Conservation (phyloP, 1,284 basidiomycete genomes). For the Cryptococcus sp. region DNA sequence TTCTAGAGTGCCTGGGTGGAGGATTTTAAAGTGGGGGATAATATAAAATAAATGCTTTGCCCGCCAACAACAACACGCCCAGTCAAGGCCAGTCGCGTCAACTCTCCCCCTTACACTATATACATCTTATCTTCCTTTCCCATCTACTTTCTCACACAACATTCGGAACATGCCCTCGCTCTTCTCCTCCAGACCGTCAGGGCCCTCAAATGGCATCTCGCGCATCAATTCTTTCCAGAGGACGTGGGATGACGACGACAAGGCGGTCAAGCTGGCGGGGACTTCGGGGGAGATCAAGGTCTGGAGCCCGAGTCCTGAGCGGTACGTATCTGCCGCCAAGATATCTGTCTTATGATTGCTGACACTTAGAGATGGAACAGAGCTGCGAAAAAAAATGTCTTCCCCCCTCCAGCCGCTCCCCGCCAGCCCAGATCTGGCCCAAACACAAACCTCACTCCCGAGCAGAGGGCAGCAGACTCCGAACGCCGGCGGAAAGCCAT, state of each 20-base stretch:
- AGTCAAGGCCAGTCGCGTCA: conserved; percentile 24
- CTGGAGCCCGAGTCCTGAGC: conserved; percentile 24
- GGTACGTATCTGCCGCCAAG: conserved; percentile 7
- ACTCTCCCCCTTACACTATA: neutral
- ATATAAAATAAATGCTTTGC: neutral
- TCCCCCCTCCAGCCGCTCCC: too few species aligned
- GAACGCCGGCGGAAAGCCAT: conserved; percentile 43
- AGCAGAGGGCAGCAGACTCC: neutral
- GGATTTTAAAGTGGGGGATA: conserved; percentile 2
- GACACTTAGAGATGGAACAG: too few species aligned
- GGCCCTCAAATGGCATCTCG: conserved; percentile 17
- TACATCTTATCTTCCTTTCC: conserved; percentile 1
- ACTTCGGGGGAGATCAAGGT: conserved; percentile 6
- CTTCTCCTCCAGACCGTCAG: conserved; percentile 8
- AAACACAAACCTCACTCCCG: too few species aligned
- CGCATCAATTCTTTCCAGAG: conserved; percentile 42
- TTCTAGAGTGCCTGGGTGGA: neutral
- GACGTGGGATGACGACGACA: conserved; percentile 39
- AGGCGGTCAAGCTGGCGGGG: neutral
- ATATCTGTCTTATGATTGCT: too few species aligned
- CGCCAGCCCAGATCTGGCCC: too few species aligned
- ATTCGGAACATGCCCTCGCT: conserved; percentile 23
- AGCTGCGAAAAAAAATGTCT: too few species aligned
- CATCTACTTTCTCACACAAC: neutral
- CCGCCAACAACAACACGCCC: neutral